These are phyloP conservation scores for Paspalum vaginatum DNA, from an alignment of 176 grass and related monocot genomes.

Conservation along the genomic window DNA sequence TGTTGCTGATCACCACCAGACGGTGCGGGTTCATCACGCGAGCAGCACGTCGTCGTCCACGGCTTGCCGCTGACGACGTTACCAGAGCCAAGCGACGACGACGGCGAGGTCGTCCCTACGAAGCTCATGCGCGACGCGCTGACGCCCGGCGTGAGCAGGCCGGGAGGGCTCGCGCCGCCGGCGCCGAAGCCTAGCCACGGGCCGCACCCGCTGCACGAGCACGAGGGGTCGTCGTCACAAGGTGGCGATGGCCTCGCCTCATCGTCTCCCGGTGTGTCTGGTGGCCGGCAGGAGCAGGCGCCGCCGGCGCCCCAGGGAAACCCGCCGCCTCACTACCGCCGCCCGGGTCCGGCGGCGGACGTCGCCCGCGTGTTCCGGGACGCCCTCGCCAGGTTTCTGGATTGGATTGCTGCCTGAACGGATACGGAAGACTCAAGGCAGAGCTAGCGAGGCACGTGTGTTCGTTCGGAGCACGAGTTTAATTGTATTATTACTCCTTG, in stretches of 20 bases:
- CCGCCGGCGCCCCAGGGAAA: not conserved
- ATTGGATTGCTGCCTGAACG: not conserved
- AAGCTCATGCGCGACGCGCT: not conserved
- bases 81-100: not conserved
- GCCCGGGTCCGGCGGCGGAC: not conserved
- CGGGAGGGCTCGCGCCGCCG: not conserved
- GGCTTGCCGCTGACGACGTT: too few relatives aligned
- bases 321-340: constrained; percentile 2
- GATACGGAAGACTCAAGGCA: too few relatives aligned
- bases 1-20: too few relatives aligned
- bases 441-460: too few relatives aligned
- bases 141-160: not conserved
- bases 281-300: not conserved
- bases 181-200: not conserved
- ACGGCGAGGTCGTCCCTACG: not conserved
- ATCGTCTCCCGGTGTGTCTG: not conserved
- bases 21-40: too few relatives aligned
- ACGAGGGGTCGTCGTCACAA: not conserved
- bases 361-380: not conserved
- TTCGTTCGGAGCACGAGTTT: too few relatives aligned
- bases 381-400: not conserved
- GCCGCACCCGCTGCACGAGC: not conserved
- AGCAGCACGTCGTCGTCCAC: too few relatives aligned
- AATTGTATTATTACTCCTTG: too few relatives aligned
- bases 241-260: not conserved